These are phyloP conservation scores for Fusarium sarcochroum DNA, from an alignment of 2,329 filamentous ascomycete species.

Conservation along the genomic window DNA sequence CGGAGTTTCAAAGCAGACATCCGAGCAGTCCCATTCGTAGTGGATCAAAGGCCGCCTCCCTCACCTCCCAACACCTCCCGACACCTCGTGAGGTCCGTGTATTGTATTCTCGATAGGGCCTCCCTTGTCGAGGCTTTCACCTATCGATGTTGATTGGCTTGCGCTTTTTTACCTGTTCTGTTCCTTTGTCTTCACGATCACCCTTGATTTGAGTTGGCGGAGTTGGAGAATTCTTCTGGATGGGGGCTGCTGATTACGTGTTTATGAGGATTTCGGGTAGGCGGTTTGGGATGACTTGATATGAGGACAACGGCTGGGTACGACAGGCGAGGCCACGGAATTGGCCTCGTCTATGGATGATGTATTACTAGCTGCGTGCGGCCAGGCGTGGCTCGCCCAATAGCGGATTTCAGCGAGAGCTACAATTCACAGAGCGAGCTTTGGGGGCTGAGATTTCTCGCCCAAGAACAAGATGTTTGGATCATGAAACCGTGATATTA, in stretches of 20 bases:
- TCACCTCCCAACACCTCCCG: conserved; percentile 6
- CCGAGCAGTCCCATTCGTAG: conserved; percentile 49
- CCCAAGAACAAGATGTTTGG: conserved; percentile 5
- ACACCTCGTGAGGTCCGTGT: conserved; percentile 27
- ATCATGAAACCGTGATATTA: conserved; percentile 33
- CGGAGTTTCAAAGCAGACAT: conserved; percentile 51
- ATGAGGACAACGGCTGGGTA: conserved; percentile 21
- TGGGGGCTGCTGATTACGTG: conserved; percentile 28
- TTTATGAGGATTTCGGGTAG: conserved; percentile 39
- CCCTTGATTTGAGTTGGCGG: conserved; percentile 30
- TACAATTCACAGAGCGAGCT: conserved; percentile 40
- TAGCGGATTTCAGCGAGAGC: conserved; percentile 39
- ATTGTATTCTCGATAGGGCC: conserved; percentile 45
- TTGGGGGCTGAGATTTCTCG: conserved; percentile 31
- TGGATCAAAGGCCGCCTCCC: neutral
- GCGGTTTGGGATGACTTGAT: conserved; percentile 16
- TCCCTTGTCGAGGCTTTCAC: conserved; percentile 19
- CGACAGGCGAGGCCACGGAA: conserved; percentile 7
- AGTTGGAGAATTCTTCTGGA: conserved; percentile 38
- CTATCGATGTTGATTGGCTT: conserved; percentile 31
- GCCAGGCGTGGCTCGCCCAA: conserved; percentile 30
- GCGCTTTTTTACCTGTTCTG: conserved; percentile 27
- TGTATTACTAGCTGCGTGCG: conserved; percentile 43
- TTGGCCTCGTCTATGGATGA: conserved; percentile 20
- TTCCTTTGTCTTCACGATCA: conserved; percentile 34